A percentile compares a stretch with the other conserved stretches of the same genome.
phyloP scores from a whole-genome alignment of 169 alveolate genomes.

The Eimeria maxima region DNA sequence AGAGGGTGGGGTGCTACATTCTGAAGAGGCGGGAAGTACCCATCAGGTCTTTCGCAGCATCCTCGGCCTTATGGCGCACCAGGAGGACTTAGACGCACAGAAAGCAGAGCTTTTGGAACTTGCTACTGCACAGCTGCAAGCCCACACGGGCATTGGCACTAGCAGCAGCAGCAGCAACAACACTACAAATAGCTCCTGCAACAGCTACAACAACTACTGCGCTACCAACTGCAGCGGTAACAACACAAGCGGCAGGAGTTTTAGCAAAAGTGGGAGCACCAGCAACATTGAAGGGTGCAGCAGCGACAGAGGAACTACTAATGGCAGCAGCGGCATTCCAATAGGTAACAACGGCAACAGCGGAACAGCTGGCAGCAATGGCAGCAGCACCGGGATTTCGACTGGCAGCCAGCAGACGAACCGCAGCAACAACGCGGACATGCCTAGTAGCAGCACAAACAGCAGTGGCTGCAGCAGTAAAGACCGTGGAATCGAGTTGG shows the following conservation, averaged over 20 bases:
- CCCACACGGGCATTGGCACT: not conserved
- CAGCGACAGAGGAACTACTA: not conserved
- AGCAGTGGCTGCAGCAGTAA: conserved; percentile 6
- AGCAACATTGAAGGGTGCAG: not conserved
- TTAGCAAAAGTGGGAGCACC: not conserved
- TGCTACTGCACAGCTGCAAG: not conserved
- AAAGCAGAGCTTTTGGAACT: not conserved
- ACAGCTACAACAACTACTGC: not conserved
- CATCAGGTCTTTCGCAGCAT: not conserved
- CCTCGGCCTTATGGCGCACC: conserved; percentile 11
- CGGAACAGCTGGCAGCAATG: not conserved
- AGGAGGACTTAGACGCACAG: not conserved
- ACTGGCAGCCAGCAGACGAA: not conserved
- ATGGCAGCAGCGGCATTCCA: not conserved
- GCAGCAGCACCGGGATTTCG: not conserved
- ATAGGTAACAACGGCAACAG: not conserved
- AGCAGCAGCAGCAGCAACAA: not conserved
- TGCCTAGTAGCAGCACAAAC: not conserved
- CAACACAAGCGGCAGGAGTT: not conserved
- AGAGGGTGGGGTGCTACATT: not conserved
- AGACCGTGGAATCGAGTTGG: not conserved
- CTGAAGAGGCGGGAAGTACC: not conserved
- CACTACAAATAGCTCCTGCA: not conserved
- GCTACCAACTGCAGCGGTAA: not conserved
- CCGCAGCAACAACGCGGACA: conserved; percentile 18